phyloP scores from a whole-genome alignment of 1,284 basidiomycete species.

The Ganoderma lucidum region DNA sequence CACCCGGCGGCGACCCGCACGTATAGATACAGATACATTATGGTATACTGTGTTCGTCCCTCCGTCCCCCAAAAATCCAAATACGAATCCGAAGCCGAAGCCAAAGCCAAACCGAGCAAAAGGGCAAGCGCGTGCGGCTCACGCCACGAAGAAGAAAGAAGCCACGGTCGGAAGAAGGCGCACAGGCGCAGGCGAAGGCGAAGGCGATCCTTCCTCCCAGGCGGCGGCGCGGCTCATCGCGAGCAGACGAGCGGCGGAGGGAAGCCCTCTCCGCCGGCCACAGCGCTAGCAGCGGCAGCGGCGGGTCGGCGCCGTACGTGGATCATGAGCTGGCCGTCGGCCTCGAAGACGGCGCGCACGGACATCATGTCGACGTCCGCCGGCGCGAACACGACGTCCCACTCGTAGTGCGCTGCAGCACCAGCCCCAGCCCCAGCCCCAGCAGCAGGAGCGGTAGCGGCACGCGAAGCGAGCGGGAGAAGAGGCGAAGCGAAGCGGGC shows the following conservation, averaged over 20 bases:
- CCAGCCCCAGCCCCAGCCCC: neutral
- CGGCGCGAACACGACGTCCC: conserved; percentile 41
- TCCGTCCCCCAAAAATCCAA: conserved; percentile 1
- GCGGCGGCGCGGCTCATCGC: neutral
- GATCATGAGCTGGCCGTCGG: conserved; percentile 36
- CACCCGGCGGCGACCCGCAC: neutral
- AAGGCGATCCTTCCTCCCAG: too few relatives aligned
- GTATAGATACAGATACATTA: conserved; percentile 19
- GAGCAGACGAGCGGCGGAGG: conserved; percentile 19
- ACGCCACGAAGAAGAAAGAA: neutral
- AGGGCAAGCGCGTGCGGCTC: neutral
- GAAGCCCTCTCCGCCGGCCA: conserved; percentile 1
- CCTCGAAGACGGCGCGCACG: conserved; percentile 36
- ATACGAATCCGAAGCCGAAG: neutral
- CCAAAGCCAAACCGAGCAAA: neutral
- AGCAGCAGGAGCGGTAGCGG: neutral
- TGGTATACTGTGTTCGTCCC: conserved; percentile 1
- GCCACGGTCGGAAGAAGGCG: neutral
- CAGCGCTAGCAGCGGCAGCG: neutral
- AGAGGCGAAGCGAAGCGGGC: neutral
- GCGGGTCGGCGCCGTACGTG: conserved; percentile 30
- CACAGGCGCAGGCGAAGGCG: neutral
- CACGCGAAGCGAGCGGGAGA: neutral
- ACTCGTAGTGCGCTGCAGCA: conserved; percentile 39
- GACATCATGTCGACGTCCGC: conserved; percentile 40